Conservation (phyloP, 106 monocot species). For the Apostasia shenzhenica region DNA sequence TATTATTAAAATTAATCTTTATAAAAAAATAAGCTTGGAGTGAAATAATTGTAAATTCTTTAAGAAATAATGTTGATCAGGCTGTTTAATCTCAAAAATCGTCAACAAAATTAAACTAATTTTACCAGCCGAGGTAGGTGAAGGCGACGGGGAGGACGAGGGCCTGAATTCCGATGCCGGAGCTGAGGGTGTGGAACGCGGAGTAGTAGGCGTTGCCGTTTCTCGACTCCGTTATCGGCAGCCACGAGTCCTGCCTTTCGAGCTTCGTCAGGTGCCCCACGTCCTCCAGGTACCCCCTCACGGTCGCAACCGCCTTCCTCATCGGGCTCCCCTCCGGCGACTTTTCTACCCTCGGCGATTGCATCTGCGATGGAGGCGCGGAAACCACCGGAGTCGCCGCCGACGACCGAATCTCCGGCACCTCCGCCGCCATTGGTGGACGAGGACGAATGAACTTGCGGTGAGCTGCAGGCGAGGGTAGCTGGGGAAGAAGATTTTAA, state of each 20-base stretch:
- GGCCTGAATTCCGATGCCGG: conserved; percentile 84
- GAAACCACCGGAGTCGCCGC: conserved; percentile 52
- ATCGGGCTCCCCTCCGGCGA: conserved; percentile 43
- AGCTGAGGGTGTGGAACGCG: conserved; percentile 83
- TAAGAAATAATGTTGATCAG: no score
- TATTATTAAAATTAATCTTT: no score
- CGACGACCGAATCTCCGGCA: conserved; percentile 13
- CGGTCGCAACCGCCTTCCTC: conserved; percentile 48
- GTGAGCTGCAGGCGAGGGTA: no score
- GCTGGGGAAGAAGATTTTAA: no score
- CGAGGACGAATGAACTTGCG: background rate
- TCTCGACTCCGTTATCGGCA: conserved; percentile 93
- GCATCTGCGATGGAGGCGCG: conserved; percentile 30
- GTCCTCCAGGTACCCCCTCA: conserved; percentile 65
- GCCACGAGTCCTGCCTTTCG: conserved; percentile 73
- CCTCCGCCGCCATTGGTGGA: background rate
- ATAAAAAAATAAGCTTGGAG: no score
- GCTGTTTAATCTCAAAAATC: no score
- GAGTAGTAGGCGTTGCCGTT: conserved; percentile 86
- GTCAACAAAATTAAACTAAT: no score
- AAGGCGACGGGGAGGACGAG: conserved; percentile 81
- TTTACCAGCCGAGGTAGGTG: conserved; percentile 75
- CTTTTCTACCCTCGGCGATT: conserved; percentile 24
- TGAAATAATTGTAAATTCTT: no score
- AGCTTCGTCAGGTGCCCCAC: conserved; percentile 59